Percentiles rank a stretch among this genome's conserved stretches.
Evolutionary conservation across 768 basidiomycete genomes (phyloP).

Genomic region (Agaricus bisporus): DNA sequence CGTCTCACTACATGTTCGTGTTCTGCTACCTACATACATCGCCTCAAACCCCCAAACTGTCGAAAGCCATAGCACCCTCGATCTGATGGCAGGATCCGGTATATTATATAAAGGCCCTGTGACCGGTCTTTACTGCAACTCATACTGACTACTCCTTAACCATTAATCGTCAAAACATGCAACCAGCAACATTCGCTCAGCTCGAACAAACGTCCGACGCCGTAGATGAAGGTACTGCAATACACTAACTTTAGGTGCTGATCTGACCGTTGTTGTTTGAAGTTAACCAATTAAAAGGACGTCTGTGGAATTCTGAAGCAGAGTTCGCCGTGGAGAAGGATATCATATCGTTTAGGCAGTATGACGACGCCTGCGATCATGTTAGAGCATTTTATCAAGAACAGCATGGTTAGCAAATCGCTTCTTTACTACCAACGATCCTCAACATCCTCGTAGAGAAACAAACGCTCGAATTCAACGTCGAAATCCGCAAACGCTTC

Average conservation of each 20-base stretch:
- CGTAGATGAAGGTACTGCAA: constrained; percentile 36
- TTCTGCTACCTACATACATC: too few species aligned
- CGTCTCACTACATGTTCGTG: too few species aligned
- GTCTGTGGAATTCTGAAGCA: constrained; percentile 51
- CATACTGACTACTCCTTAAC: background rate
- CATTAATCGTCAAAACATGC: constrained; percentile 7
- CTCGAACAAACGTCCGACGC: constrained; percentile 43
- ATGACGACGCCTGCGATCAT: constrained; percentile 69
- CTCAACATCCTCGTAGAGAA: constrained; percentile 39
- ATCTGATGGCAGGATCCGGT: too few species aligned
- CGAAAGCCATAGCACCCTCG: too few species aligned
- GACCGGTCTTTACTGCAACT: background rate
- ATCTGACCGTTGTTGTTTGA: background rate
- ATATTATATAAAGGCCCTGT: background rate
- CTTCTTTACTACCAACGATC: background rate
- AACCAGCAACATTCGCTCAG: constrained; percentile 20
- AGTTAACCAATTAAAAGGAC: constrained; percentile 70
- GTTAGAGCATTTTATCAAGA: constrained; percentile 76
- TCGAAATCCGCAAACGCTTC: constrained; percentile 49
- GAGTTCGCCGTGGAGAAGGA: constrained; percentile 58
- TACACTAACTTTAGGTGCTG: background rate
- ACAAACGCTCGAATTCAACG: constrained; percentile 83
- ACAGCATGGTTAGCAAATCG: constrained; percentile 53
- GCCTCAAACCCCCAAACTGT: too few species aligned
- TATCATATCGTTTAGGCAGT: constrained; percentile 65